Percentiles rank a stretch among this genome's conserved stretches.
Conservation (phyloP, 2,329 filamentous ascomycete species). For the Alternaria ethzedia region DNA sequence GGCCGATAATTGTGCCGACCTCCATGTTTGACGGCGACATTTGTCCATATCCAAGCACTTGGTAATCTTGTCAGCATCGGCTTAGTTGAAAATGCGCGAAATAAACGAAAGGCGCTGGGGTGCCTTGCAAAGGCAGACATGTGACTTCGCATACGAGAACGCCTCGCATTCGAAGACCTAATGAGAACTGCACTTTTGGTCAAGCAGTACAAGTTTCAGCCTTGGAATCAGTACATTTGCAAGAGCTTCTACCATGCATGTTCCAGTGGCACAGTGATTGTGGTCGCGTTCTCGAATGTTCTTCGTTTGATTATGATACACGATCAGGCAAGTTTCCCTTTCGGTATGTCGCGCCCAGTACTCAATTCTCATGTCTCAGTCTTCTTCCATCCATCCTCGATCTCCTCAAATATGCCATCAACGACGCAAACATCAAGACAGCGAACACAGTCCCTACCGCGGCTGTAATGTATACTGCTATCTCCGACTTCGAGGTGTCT, state of each 20-base stretch:
- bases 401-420: not conserved
- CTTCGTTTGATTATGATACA: not conserved
- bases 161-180: not conserved
- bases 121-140: not conserved
- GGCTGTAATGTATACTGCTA: not conserved
- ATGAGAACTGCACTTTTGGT: not conserved
- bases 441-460: not conserved
- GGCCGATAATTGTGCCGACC: not conserved
- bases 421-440: not conserved
- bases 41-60: not conserved
- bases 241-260: not conserved
- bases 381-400: not conserved
- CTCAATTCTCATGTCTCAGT: not conserved
- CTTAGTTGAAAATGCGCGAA: not conserved
- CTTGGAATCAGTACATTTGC: not conserved
- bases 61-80: not conserved
- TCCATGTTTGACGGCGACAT: not conserved
- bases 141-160: not conserved
- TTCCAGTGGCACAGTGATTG: not conserved
- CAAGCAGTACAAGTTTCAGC: not conserved
- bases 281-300: not conserved
- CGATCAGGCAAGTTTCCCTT: not conserved
- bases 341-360: not conserved
- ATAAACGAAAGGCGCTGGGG: not conserved
- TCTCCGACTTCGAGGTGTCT: not conserved